Conservation (phyloP, 768 basidiomycete species). For the Podaxis sp. region DNA sequence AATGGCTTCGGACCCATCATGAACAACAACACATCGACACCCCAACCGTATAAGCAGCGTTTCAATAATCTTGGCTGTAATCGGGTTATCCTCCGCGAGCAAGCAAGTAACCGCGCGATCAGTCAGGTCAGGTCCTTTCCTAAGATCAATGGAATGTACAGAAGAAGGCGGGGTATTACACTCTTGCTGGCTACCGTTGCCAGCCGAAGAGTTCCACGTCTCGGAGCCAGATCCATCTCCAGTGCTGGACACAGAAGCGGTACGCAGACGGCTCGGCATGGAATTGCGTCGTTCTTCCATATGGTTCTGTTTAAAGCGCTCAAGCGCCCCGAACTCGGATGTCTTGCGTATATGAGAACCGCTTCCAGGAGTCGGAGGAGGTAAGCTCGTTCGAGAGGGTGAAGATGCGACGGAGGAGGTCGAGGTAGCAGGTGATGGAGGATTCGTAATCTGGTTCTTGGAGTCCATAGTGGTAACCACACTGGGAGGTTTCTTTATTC, state of each 20-base stretch:
- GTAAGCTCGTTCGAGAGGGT: constrained; percentile 73
- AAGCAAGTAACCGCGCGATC: constrained; percentile 93
- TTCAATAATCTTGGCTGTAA: constrained; percentile 96
- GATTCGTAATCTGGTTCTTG: constrained; percentile 65
- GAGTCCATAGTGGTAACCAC: constrained; percentile 71
- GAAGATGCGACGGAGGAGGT: constrained; percentile 91
- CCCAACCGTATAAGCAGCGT: constrained; percentile 92
- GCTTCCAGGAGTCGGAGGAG: constrained; percentile 69
- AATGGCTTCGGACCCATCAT: constrained; percentile 95
- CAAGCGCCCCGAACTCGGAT: constrained; percentile 85
- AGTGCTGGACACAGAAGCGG: constrained; percentile 80
- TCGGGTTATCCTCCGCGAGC: constrained; percentile 97
- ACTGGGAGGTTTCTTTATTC: constrained; percentile 79
- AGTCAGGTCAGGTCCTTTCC: constrained; percentile 71
- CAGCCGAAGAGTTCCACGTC: constrained; percentile 61
- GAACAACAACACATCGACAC: constrained; percentile 92
- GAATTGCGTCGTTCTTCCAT: constrained; percentile 80
- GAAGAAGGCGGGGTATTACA: constrained; percentile 77
- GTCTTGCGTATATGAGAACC: constrained; percentile 77
- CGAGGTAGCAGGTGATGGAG: constrained; percentile 90
- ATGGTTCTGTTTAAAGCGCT: constrained; percentile 84
- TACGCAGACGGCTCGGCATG: constrained; percentile 85
- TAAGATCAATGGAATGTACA: constrained; percentile 80
- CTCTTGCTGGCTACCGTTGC: constrained; percentile 56
- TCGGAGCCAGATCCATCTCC: constrained; percentile 82